A percentile compares a stretch with the other conserved stretches of the same genome.
Conservation (phyloP, 2,329 filamentous ascomycete genomes). For the Ramularia endophylla region DNA sequence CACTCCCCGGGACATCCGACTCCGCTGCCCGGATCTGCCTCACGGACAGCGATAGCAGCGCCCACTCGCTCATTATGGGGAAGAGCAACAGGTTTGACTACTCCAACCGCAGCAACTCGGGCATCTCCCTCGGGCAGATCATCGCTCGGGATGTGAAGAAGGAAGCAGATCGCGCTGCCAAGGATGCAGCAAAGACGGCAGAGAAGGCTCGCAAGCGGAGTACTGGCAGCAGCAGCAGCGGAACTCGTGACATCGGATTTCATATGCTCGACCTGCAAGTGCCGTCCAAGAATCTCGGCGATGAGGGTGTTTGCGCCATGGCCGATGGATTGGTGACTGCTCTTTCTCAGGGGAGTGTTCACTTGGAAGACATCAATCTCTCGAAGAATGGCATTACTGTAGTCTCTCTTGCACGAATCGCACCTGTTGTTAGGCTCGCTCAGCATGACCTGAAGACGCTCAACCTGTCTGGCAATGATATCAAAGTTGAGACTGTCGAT, state of each 20-base stretch:
- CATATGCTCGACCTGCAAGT: conserved; percentile 40
- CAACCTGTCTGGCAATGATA: conserved; percentile 42
- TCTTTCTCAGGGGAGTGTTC: conserved; percentile 30
- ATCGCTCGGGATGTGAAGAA: conserved; percentile 41
- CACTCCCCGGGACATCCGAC: neutral
- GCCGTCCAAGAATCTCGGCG: conserved; percentile 40
- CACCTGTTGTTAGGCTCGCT: conserved; percentile 37
- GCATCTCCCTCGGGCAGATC: conserved; percentile 40
- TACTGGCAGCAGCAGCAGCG: conserved; percentile 17
- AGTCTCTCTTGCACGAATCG: conserved; percentile 36
- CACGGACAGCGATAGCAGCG: neutral
- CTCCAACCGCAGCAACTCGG: conserved; percentile 41
- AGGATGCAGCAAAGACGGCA: conserved; percentile 20
- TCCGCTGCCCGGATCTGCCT: neutral
- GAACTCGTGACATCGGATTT: conserved; percentile 8
- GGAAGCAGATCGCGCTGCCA: conserved; percentile 29
- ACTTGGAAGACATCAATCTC: conserved; percentile 43
- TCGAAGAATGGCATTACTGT: conserved; percentile 41
- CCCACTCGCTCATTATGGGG: conserved; percentile 16
- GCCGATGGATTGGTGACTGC: conserved; percentile 38
- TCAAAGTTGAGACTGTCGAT: conserved; percentile 33
- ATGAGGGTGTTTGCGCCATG: conserved; percentile 40
- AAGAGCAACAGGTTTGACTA: conserved; percentile 35
- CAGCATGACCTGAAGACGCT: conserved; percentile 42
- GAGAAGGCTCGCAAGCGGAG: conserved; percentile 26